Evolutionary conservation across 805 yeast genomes (phyloP).

Genomic region (Hanseniaspora jakobsenii): DNA sequence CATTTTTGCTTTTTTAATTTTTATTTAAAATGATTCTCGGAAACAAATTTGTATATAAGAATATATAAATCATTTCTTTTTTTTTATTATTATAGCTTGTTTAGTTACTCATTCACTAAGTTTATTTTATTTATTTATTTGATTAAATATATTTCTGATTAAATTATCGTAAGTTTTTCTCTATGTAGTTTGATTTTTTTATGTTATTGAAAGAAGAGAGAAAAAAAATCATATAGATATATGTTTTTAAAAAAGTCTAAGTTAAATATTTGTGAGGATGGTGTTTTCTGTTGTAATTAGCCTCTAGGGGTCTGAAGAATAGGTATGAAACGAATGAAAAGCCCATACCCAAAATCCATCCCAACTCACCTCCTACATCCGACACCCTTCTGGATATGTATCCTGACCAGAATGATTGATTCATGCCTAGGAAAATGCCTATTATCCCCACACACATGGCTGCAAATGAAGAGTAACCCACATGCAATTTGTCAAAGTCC

Average conservation of each 20-base stretch:
- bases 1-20: too few relatives aligned
- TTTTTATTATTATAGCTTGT: too few relatives aligned
- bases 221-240: not conserved
- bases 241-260: not conserved
- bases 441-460: constrained; percentile 76
- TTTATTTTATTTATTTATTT: too few relatives aligned
- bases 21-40: too few relatives aligned
- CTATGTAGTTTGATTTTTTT: too few relatives aligned
- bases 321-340: constrained; percentile 58
- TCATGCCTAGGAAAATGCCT: constrained; percentile 79
- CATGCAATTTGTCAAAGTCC: constrained; percentile 47
- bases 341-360: constrained; percentile 62
- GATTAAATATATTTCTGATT: too few relatives aligned
- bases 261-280: constrained; percentile 7
- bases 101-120: too few relatives aligned
- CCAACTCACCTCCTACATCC: constrained; percentile 45
- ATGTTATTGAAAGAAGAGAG: not conserved
- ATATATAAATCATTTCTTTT: too few relatives aligned
- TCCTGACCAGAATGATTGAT: constrained; percentile 73
- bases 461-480: constrained; percentile 63
- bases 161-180: not conserved
- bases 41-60: too few relatives aligned
- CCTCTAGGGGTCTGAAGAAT: constrained; percentile 51
- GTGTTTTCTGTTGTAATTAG: constrained; percentile 35
- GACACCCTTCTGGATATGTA: constrained; percentile 52